phyloP scores from a whole-genome alignment of 2,329 filamentous ascomycete species.

The Orbilia brochopaga region DNA sequence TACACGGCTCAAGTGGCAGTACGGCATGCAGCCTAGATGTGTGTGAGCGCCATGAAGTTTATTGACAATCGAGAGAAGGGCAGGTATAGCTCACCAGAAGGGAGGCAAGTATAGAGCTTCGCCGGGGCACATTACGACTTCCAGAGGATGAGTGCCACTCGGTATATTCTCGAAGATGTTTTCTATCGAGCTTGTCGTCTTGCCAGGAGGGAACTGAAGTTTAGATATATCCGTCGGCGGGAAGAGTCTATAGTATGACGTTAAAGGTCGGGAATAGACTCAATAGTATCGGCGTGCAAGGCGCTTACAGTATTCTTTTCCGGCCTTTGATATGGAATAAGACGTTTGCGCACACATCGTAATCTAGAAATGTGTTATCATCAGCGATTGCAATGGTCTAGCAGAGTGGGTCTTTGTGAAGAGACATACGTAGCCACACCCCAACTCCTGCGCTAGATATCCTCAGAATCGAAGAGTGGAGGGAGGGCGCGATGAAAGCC shows the following conservation, averaged over 20 bases:
- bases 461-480: constrained; percentile 78
- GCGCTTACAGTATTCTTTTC: constrained; percentile 62
- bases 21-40: constrained; percentile 69
- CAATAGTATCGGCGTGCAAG: not conserved
- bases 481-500: constrained; percentile 65
- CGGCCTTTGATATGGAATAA: constrained; percentile 78
- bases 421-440: constrained; percentile 71
- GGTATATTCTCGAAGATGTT: constrained; percentile 66
- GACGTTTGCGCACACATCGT: constrained; percentile 81
- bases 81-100: constrained; percentile 65
- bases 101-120: constrained; percentile 82
- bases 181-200: constrained; percentile 79
- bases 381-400: constrained; percentile 12
- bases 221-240: constrained; percentile 75
- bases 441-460: constrained; percentile 75
- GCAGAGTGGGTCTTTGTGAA: constrained; percentile 56
- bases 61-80: not conserved
- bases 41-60: not conserved
- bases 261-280: not conserved
- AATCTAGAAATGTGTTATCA: constrained; percentile 25
- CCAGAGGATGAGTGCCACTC: constrained; percentile 64
- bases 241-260: constrained; percentile 69
- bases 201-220: constrained; percentile 74
- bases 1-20: constrained; percentile 65
- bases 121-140: constrained; percentile 71